Percentiles rank a stretch among this genome's conserved stretches.
phyloP scores from a whole-genome alignment of 163 green algal species.

The Scenedesmus sp. region DNA sequence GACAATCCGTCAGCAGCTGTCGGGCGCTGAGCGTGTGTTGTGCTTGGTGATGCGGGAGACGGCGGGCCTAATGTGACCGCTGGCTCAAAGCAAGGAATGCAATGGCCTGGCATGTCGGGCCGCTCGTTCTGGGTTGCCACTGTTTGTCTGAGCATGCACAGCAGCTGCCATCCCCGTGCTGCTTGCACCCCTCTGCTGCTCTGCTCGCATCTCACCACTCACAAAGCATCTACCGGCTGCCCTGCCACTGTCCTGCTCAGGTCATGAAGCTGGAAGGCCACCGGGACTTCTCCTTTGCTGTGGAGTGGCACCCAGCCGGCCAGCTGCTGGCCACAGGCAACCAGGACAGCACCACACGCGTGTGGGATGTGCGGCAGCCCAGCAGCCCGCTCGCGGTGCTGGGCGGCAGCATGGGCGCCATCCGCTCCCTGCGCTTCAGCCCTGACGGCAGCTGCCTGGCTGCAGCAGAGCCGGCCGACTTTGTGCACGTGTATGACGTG shows the following conservation, averaged over 20 bases:
- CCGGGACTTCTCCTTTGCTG: constrained; percentile 94
- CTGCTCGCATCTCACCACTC: too few relatives aligned
- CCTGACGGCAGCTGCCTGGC: constrained; percentile 82
- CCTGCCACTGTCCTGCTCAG: background rate
- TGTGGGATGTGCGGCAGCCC: constrained; percentile 87
- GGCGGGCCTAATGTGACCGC: too few relatives aligned
- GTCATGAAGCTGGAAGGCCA: constrained; percentile 80
- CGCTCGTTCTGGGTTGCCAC: too few relatives aligned
- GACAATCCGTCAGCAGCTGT: too few relatives aligned
- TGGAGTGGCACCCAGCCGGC: constrained; percentile 91
- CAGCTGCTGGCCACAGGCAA: constrained; percentile 92
- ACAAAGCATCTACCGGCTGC: too few relatives aligned
- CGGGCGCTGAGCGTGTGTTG: too few relatives aligned
- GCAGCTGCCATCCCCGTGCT: too few relatives aligned
- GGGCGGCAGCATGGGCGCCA: constrained; percentile 74
- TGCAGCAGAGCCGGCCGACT: constrained; percentile 92
- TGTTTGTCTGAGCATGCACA: too few relatives aligned
- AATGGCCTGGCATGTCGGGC: too few relatives aligned
- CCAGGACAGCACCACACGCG: constrained; percentile 86
- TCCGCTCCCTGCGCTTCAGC: constrained; percentile 84
- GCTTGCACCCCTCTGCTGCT: too few relatives aligned
- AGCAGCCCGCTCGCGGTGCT: constrained; percentile 68
- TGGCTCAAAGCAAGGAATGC: too few relatives aligned
- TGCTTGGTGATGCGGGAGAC: too few relatives aligned
- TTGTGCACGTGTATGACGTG: constrained; percentile 93